These are phyloP conservation scores for Pleurotus cornucopiae DNA, from an alignment of 768 basidiomycete species.

Conservation along the genomic window DNA sequence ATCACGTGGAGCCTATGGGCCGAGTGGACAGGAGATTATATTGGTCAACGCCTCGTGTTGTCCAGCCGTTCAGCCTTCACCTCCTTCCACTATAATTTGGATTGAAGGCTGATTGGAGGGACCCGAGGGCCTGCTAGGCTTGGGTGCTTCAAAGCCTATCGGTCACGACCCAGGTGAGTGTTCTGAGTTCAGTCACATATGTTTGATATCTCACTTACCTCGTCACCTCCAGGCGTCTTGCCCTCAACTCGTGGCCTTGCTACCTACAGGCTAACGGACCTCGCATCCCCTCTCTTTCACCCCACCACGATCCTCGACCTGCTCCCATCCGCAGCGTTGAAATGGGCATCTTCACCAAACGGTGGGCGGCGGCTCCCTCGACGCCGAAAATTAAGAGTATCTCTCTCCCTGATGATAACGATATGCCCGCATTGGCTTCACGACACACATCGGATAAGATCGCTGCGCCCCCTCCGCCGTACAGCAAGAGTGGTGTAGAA, in stretches of 20 bases:
- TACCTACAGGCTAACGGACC: slow-evolving; percentile 3
- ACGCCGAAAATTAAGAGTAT: slow-evolving; percentile 9
- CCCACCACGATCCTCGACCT: slow-evolving; percentile 6
- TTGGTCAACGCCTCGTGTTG: slow-evolving; percentile 6
- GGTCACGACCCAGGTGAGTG: slow-evolving; percentile 6
- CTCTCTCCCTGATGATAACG: slow-evolving; percentile 6
- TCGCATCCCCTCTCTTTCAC: slow-evolving; percentile 1
- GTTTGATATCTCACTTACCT: slow-evolving; percentile 6
- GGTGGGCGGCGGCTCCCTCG: slow-evolving; percentile 4
- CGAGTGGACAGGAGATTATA: slow-evolving; percentile 2
- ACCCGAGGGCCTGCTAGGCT: slow-evolving; percentile 8
- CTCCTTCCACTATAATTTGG: slow-evolving; percentile 8
- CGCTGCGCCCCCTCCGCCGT: neutral
- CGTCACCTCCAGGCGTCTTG: slow-evolving; percentile 5
- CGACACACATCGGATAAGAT: slow-evolving; percentile 8
- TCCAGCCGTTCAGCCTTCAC: slow-evolving; percentile 7
- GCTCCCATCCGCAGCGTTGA: neutral
- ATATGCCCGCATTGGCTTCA: neutral
- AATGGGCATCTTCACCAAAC: slow-evolving; percentile 7
- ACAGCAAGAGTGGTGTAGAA: neutral
- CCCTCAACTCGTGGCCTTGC: slow-evolving; percentile 9
- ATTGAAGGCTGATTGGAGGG: slow-evolving; percentile 1
- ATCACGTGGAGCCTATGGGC: neutral
- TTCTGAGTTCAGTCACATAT: neutral
- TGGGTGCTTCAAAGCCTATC: slow-evolving; percentile 10